Evolutionary conservation across 495 filamentous ascomycete species (phyloP).

Genomic region (Hypoxylon lienhwacheense): DNA sequence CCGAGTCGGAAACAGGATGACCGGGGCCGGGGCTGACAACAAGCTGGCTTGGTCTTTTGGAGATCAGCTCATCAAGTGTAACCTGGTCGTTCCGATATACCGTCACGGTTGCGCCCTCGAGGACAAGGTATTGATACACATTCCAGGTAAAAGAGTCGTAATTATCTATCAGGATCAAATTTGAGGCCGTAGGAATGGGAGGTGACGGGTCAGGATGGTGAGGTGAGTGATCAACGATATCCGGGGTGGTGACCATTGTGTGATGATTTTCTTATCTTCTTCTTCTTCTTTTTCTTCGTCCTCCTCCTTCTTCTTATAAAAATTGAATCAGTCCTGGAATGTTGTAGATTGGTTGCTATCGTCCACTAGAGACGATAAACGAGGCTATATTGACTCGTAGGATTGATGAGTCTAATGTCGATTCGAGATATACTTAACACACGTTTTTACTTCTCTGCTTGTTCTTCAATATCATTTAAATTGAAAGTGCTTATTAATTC

Average conservation of each 20-base stretch:
- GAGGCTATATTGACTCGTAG: conserved; percentile 1
- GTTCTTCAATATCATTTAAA: neutral
- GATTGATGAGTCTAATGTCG: neutral
- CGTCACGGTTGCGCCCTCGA: conserved; percentile 87
- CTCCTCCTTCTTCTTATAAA: neutral
- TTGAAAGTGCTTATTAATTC: no score
- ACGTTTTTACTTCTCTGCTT: no score
- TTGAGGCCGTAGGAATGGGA: conserved; percentile 73
- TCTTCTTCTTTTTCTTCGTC: neutral
- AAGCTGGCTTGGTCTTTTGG: conserved; percentile 83
- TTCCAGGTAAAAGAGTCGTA: conserved; percentile 99
- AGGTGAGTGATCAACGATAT: conserved; percentile 82
- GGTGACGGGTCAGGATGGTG: conserved; percentile 72
- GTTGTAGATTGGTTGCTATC: neutral
- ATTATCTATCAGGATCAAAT: conserved; percentile 96
- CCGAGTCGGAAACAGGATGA: conserved; percentile 86
- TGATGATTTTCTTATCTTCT: conserved; percentile 30
- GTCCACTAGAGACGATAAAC: neutral
- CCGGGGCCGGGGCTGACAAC: conserved; percentile 95
- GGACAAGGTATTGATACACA: conserved; percentile 94
- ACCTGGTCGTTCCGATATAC: conserved; percentile 93
- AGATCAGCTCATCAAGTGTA: conserved; percentile 77
- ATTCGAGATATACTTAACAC: no score
- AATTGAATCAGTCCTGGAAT: neutral
- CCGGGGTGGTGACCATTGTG: conserved; percentile 49